phyloP scores from a whole-genome alignment of 306 rosid species.

The Prosopis cineraria region DNA sequence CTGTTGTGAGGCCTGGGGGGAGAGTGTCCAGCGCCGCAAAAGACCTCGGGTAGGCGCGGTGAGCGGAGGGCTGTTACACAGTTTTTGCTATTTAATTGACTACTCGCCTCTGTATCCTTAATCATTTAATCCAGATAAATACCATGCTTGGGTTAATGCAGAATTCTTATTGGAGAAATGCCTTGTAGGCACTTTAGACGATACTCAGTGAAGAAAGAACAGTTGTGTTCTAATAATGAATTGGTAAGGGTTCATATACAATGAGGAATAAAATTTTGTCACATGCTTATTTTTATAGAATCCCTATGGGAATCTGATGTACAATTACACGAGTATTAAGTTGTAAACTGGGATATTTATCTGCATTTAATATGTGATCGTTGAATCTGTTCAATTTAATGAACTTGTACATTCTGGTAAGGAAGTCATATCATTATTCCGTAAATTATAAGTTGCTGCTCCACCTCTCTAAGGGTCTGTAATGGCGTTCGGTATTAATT shows the following conservation, averaged over 20 bases:
- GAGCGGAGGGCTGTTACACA: no score
- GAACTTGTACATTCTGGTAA: not conserved
- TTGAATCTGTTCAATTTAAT: constrained; percentile 26
- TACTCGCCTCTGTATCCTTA: constrained; percentile 45
- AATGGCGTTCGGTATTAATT: not conserved
- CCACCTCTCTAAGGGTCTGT: not conserved
- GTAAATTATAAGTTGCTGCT: not conserved
- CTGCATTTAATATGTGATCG: constrained; percentile 22
- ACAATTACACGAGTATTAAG: constrained; percentile 23
- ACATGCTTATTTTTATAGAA: constrained; percentile 13
- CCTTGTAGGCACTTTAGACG: constrained; percentile 76
- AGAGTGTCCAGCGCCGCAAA: no score
- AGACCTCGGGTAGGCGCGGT: no score
- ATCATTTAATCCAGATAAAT: constrained; percentile 62
- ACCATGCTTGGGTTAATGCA: constrained; percentile 93
- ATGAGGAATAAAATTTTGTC: constrained; percentile 31
- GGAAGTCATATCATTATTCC: not conserved
- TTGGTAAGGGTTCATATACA: constrained; percentile 14
- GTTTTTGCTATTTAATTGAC: constrained; percentile 23
- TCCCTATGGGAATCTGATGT: constrained; percentile 3
- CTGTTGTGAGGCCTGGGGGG: no score
- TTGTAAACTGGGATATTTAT: constrained; percentile 23
- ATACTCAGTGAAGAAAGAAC: constrained; percentile 42
- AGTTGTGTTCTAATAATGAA: constrained; percentile 14
- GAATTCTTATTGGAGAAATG: constrained; percentile 91